phyloP scores from a whole-genome alignment of 768 basidiomycete genomes.

The Mycena haematopus region DNA sequence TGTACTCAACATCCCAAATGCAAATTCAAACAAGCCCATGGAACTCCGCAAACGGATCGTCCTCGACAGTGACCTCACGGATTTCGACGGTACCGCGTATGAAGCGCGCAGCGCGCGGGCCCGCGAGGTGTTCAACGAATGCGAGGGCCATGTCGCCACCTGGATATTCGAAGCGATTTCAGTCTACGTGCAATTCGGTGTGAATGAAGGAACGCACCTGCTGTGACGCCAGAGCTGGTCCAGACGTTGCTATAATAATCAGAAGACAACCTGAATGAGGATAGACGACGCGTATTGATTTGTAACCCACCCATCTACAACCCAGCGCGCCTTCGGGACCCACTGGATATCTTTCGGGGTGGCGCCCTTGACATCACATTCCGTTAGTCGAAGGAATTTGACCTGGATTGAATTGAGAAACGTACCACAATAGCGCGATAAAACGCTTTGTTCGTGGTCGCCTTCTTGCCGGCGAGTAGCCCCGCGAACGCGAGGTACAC shows the following conservation, averaged over 20 bases:
- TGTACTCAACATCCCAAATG: no score
- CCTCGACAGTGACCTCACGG: not conserved
- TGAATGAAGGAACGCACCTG: constrained; percentile 31
- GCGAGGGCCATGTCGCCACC: not conserved
- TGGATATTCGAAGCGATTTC: not conserved
- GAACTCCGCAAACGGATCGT: constrained; percentile 7
- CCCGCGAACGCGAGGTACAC: constrained; percentile 41
- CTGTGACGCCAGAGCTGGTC: constrained; percentile 43
- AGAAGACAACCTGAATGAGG: not conserved
- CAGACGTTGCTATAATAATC: constrained; percentile 35
- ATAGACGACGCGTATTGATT: not conserved
- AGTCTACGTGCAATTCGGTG: not conserved
- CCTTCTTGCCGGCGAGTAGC: constrained; percentile 39
- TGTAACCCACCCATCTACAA: constrained; percentile 30
- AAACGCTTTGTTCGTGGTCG: constrained; percentile 45
- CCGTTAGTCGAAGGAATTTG: not conserved
- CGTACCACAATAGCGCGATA: constrained; percentile 37
- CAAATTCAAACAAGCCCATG: constrained; percentile 1
- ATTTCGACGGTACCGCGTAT: not conserved
- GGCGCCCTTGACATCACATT: constrained; percentile 12
- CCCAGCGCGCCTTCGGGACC: constrained; percentile 44
- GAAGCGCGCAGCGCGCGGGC: not conserved
- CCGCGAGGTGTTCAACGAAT: not conserved
- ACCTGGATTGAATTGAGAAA: not conserved
- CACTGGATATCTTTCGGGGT: constrained; percentile 37